Percentiles rank a stretch among this genome's conserved stretches.
phyloP scores from a whole-genome alignment of 2,329 filamentous ascomycete genomes.

The Penicillium brasilianum region DNA sequence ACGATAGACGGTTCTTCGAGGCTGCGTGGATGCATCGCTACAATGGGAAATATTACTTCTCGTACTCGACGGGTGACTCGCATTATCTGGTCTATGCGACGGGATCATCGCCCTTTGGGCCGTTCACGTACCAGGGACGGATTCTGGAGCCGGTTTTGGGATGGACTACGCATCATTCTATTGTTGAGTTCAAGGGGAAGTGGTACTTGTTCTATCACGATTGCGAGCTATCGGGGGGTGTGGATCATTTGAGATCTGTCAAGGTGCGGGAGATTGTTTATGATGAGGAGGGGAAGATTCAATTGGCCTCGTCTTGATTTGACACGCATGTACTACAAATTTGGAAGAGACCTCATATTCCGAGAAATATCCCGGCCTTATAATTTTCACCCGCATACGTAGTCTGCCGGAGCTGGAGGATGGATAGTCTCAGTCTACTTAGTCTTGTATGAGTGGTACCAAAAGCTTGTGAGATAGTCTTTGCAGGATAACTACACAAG shows the following conservation, averaged over 20 bases:
- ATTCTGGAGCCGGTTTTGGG: conserved; percentile 77
- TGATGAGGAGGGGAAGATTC: conserved; percentile 67
- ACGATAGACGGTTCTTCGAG: conserved; percentile 78
- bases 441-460: no score
- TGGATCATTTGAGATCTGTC: conserved; percentile 73
- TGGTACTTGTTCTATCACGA: conserved; percentile 83
- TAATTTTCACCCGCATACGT: no score
- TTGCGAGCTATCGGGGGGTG: conserved; percentile 68
- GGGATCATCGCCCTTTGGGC: conserved; percentile 67
- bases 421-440: no score
- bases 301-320: conserved; percentile 31
- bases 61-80: conserved; percentile 78
- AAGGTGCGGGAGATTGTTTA: conserved; percentile 79
- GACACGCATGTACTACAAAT: background rate
- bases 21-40: conserved; percentile 80
- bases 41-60: conserved; percentile 72
- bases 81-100: conserved; percentile 75
- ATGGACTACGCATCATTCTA: conserved; percentile 82
- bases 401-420: no score
- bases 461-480: no score
- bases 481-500: no score
- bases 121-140: conserved; percentile 72
- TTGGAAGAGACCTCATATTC: no score
- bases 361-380: no score
- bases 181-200: conserved; percentile 72